phyloP scores from a whole-genome alignment of 768 basidiomycete species.

The Astraeus odoratus region DNA sequence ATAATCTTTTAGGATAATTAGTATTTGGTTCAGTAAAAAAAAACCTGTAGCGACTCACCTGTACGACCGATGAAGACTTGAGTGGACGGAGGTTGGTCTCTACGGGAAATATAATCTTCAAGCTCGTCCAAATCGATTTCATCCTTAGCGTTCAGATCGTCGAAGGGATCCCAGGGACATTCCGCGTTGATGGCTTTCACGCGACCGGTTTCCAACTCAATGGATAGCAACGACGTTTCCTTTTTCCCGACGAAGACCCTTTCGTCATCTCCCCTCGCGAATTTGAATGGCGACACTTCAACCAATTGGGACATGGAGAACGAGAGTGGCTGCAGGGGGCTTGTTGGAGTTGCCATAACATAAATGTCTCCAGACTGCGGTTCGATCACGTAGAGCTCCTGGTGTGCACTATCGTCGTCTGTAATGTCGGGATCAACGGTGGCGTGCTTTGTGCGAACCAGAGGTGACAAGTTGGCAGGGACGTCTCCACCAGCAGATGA shows the following conservation, averaged over 20 bases:
- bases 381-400: constrained; percentile 89
- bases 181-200: constrained; percentile 72
- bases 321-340: constrained; percentile 79
- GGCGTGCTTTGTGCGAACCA: constrained; percentile 65
- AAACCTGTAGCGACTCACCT: constrained; percentile 33
- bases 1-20: constrained; percentile 57
- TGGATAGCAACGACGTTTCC: constrained; percentile 71
- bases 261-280: constrained; percentile 45
- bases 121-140: constrained; percentile 53
- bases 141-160: constrained; percentile 39
- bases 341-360: constrained; percentile 63
- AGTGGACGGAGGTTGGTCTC: constrained; percentile 22
- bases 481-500: constrained; percentile 44
- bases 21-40: neutral
- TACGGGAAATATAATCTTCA: constrained; percentile 39
- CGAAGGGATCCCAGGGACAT: constrained; percentile 70
- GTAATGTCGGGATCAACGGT: constrained; percentile 50
- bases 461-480: constrained; percentile 58
- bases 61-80: constrained; percentile 63
- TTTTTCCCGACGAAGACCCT: constrained; percentile 87
- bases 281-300: constrained; percentile 79
- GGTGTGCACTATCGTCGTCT: constrained; percentile 43
- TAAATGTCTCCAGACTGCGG: constrained; percentile 94
- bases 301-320: constrained; percentile 91
- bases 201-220: constrained; percentile 75